phyloP scores from a whole-genome alignment of 306 rosid genomes.

The Argentina anserina region DNA sequence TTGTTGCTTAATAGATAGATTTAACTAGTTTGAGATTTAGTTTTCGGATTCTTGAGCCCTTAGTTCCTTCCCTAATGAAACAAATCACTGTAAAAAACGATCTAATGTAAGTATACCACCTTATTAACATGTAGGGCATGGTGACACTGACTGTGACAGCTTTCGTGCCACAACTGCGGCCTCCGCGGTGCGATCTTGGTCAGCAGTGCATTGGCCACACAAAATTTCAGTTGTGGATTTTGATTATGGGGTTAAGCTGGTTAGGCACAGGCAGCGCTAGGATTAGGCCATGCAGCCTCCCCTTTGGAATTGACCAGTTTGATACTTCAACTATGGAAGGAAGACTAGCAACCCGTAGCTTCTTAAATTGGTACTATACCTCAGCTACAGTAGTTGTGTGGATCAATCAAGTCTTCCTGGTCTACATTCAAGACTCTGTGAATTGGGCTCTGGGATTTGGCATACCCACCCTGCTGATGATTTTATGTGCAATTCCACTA shows the following conservation, averaged over 20 bases:
- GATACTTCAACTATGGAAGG: constrained; percentile 62
- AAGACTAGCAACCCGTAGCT: constrained; percentile 53
- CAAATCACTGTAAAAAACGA: no score
- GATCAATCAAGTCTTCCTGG: constrained; percentile 44
- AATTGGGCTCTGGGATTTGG: constrained; percentile 88
- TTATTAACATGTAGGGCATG: constrained; percentile 50
- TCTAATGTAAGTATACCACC: no score
- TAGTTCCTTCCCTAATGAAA: no score
- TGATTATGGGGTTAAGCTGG: constrained; percentile 43
- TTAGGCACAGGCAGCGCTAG: constrained; percentile 65
- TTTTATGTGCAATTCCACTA: constrained; percentile 45
- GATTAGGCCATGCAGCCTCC: constrained; percentile 78
- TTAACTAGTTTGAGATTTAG: background rate
- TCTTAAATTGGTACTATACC: constrained; percentile 71
- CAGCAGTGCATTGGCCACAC: constrained; percentile 37
- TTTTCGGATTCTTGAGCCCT: background rate
- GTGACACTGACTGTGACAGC: constrained; percentile 46
- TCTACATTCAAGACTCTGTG: constrained; percentile 65
- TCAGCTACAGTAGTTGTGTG: constrained; percentile 33
- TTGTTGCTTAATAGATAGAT: background rate
- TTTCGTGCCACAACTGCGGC: constrained; percentile 46
- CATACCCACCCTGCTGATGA: constrained; percentile 56
- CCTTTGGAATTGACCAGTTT: constrained; percentile 82
- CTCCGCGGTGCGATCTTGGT: constrained; percentile 37
- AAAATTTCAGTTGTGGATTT: constrained; percentile 29